Base-by-base conservation (phyloP, 352 stramenopile genomes). In the Phytophthora colocasiae region DNA sequence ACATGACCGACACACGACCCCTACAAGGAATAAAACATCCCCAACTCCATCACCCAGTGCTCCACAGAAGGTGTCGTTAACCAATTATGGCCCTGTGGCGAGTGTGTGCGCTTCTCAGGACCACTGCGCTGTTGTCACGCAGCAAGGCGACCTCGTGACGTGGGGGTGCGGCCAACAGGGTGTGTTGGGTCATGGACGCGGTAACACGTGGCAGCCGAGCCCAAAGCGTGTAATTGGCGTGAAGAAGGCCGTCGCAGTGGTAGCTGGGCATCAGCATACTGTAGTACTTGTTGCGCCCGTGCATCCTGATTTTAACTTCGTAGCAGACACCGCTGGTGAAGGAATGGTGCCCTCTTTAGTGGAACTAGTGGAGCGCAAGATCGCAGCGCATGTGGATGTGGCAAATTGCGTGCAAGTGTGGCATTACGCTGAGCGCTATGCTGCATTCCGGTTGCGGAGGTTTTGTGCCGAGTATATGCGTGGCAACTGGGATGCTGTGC, bases 201-300 rank as follows among this genome's bases (percentile, higher is more conserved):
- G 78, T 1, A 93, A 90, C 46, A 90, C 84, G 15, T 95, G 85
- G 85, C 87, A 93, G 46, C 84, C 83, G 8, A 85, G 71, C 47
- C 87, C 87, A n/a, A 95, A 95, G 60, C 80, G 85, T 41, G 87
- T 95, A 0, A 43, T 73, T 38, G 78, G 85, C 29, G 78, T 92
- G 24, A 93, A 93, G 75, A 91, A 92, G 55, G 87, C 84, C 0
- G 45, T 90, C 10, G 61, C 80, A 0, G 84, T 95, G 10, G 81
- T 75, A 19, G 77, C 87, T 7, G 87, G 87, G 0, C 83, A 92
- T 9, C 83, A 92, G n/a, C 87, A 95, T 67, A 91, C 81, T 2
- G 84, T 76, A 7, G 73, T 95, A 15, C 75, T 95, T 4, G 70
- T 95, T 6, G 80, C 78, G 15, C 84, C 87, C 1, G 22, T 73